Conservation (phyloP, 768 basidiomycete species). For the Tremella fuciformis region DNA sequence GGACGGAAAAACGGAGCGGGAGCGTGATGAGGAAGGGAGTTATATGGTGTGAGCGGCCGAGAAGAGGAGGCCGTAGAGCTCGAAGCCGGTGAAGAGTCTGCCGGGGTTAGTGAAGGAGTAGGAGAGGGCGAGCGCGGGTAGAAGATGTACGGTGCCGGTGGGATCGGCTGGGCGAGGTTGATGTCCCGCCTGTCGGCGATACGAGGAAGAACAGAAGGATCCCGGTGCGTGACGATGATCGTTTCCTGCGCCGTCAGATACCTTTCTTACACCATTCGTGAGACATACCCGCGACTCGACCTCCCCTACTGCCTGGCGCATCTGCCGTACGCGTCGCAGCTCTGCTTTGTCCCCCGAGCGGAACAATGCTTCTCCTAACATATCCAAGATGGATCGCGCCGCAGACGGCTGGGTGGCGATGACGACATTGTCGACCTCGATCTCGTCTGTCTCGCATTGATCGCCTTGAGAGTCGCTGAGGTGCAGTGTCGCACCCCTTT, state of each 20-base stretch:
- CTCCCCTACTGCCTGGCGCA: constrained; percentile 54
- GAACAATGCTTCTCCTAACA: constrained; percentile 23
- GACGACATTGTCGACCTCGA: constrained; percentile 63
- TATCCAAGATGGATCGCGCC: constrained; percentile 59
- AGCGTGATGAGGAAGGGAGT: neutral
- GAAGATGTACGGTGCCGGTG: constrained; percentile 11
- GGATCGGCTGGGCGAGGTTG: constrained; percentile 58
- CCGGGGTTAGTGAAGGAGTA: neutral
- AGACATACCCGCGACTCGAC: constrained; percentile 52
- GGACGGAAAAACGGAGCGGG: constrained; percentile 30
- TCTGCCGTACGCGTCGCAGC: constrained; percentile 13
- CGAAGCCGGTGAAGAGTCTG: neutral
- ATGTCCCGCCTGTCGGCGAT: constrained; percentile 62
- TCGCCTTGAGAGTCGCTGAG: neutral
- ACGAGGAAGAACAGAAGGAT: constrained; percentile 61
- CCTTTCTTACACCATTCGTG: too few species aligned
- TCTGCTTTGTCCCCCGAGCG: constrained; percentile 8
- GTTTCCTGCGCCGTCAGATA: constrained; percentile 43
- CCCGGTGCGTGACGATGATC: constrained; percentile 71
- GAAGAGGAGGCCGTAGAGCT: constrained; percentile 9
- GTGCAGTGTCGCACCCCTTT: neutral
- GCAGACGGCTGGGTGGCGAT: constrained; percentile 72
- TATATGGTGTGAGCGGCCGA: neutral
- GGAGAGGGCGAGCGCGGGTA: constrained; percentile 29
- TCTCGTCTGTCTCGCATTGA: constrained; percentile 12